Evolutionary conservation across 1,139 yeast species (phyloP), one percentile per base, ranked within the genome.

Genomic region (Chernovozyma sophiae-reginae): DNA sequence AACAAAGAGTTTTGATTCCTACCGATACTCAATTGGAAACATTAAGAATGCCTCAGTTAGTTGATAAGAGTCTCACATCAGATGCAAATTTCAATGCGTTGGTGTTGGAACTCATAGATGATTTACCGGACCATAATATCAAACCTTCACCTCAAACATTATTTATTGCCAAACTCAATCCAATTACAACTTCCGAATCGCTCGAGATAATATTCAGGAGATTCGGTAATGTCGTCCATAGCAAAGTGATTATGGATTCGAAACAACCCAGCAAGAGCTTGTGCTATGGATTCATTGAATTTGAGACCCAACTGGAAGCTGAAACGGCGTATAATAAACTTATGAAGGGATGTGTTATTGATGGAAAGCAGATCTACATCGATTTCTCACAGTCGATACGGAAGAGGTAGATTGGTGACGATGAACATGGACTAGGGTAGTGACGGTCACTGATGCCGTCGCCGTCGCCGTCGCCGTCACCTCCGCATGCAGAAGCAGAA

Each of bases 211-310:
- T 81, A 5, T 81, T 81, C 49, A 63, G 74, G 14, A 59, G 85
- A 39, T 81, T 80, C 55, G 89, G 89, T 1, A 48, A 57, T 4
- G 74, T 81, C 14, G 41, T 54, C 1, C 62, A 73, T 2, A 69
- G 79, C 41, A 79, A 79, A 36, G 60, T 80, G 10, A 60, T 76
- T 8, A 56, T 54, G 24, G 60, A 53, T 3, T 34, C 32, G 3
- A 36, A 45, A 24, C 5, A 4, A 3, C 32, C 14, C n/a, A 73
- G 74, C 1, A 71, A 68, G 23, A 74, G 81, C 2, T 49, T 77
- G 31, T 70, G 77, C 41, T 81, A 79, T 46, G 89, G 81, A 2
- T 81, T 81, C 43, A 73, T 81, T 19, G 85, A 81, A 48, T 80
- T 60, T 50, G 69, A 62, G 19, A 52, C 58, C 2, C 62, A 63